A percentile compares a stretch with the other conserved stretches of the same genome.
These are phyloP conservation scores for Lepidium sativum DNA, from an alignment of 345 rosid species.

Conservation along the genomic window DNA sequence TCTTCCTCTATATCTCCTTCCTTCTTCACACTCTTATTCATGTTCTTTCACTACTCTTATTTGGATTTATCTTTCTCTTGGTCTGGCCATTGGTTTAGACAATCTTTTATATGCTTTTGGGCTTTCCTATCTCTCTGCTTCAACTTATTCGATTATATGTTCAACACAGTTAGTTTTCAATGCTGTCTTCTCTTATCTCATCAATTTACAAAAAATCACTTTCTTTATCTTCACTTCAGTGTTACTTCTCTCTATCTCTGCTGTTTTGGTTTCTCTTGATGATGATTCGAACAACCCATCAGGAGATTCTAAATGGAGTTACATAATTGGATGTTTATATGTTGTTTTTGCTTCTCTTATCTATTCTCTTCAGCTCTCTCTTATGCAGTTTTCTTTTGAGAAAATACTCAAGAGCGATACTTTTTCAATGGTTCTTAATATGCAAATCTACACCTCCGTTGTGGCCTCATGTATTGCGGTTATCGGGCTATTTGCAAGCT, in stretches of 20 bases:
- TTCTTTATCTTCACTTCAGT: conserved; percentile 47
- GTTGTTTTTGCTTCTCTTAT: conserved; percentile 62
- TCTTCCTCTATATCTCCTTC: conserved; percentile 45
- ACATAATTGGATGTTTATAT: conserved; percentile 44
- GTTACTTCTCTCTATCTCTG: conserved; percentile 57
- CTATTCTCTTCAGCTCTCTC: conserved; percentile 76
- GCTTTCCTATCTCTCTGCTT: conserved; percentile 61
- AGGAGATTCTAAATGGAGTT: conserved; percentile 31
- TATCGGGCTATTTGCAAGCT: conserved; percentile 31
- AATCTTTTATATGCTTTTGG: conserved; percentile 64
- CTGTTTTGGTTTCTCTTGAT: conserved; percentile 54
- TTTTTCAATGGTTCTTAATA: conserved; percentile 28
- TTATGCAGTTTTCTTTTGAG: conserved; percentile 68
- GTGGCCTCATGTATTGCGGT: conserved; percentile 27
- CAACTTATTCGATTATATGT: conserved; percentile 73
- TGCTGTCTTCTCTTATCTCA: conserved; percentile 61
- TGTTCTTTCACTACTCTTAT: conserved; percentile 31
- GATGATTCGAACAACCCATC: conserved; percentile 48
- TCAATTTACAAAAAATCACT: conserved; percentile 75
- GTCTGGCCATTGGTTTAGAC: conserved; percentile 53
- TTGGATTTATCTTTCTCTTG: conserved; percentile 47
- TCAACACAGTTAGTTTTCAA: conserved; percentile 73
- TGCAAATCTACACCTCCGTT: conserved; percentile 44
- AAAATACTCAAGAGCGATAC: conserved; percentile 34
- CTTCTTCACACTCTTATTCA: conserved; percentile 27